These are phyloP conservation scores for Candida krabiensis DNA, from an alignment of 805 yeast species.

Conservation along the genomic window DNA sequence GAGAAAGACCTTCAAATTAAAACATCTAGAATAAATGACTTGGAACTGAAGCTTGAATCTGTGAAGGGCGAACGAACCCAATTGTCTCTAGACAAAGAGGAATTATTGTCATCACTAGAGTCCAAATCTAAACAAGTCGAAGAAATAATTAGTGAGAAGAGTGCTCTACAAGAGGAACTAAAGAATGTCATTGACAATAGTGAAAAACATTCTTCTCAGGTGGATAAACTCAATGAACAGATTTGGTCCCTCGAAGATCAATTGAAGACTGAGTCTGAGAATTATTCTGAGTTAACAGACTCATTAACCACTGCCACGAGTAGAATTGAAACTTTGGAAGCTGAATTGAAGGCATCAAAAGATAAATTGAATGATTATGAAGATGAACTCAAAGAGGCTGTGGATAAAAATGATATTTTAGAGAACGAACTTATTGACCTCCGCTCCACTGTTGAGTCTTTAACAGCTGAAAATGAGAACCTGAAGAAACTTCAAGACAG, in stretches of 20 bases:
- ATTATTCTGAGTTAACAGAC: slow-evolving; percentile 11
- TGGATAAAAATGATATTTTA: slow-evolving; percentile 9
- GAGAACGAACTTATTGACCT: slow-evolving; percentile 11
- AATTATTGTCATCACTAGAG: slow-evolving; percentile 16
- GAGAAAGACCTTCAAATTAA: slow-evolving; percentile 16
- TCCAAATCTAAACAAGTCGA: slow-evolving; percentile 25
- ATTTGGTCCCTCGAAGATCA: slow-evolving; percentile 10
- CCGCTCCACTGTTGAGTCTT: slow-evolving; percentile 7
- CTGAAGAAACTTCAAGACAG: slow-evolving; percentile 9
- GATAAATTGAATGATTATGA: slow-evolving; percentile 13
- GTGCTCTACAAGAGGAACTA: slow-evolving; percentile 6
- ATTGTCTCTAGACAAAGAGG: slow-evolving; percentile 23
- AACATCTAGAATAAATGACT: slow-evolving; percentile 8
- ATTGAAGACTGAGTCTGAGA: slow-evolving; percentile 11
- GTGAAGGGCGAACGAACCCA: slow-evolving; percentile 25
- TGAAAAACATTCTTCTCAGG: slow-evolving; percentile 8
- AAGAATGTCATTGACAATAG: slow-evolving; percentile 1
- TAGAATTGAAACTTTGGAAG: slow-evolving; percentile 14
- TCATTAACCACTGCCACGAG: slow-evolving; percentile 6
- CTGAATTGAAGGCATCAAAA: slow-evolving; percentile 9
- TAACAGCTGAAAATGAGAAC: slow-evolving; percentile 7
- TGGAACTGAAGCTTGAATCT: slow-evolving; percentile 19
- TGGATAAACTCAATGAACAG: slow-evolving; percentile 19
- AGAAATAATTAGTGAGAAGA: slow-evolving; percentile 11
- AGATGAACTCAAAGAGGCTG: slow-evolving; percentile 11